phyloP scores from a whole-genome alignment of 169 alveolate genomes.

The Cryptosporidium parvum region DNA sequence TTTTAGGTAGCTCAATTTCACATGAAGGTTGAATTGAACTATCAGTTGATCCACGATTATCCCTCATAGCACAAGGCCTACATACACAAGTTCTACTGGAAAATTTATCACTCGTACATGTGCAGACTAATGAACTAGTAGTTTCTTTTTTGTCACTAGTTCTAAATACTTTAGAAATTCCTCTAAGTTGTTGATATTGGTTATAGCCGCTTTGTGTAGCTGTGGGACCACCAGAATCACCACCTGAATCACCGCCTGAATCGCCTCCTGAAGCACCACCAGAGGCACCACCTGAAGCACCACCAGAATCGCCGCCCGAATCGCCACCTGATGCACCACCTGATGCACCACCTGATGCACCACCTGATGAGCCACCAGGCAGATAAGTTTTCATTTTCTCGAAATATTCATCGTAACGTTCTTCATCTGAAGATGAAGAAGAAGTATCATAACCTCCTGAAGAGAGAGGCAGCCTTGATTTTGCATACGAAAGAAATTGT shows the following conservation, averaged over 20 bases:
- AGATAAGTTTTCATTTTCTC: not conserved
- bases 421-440: conserved; percentile 13
- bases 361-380: not conserved
- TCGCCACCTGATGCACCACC: not conserved
- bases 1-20: not conserved
- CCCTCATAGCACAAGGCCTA: no score
- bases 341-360: not conserved
- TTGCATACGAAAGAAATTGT: not conserved
- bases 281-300: not conserved
- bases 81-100: no score
- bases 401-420: not conserved
- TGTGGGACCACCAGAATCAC: not conserved
- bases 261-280: not conserved
- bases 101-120: no score
- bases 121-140: no score
- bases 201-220: not conserved
- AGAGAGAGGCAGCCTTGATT: not conserved
- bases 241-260: not conserved
- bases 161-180: no score
- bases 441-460: conserved; percentile 27
- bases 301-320: not conserved
- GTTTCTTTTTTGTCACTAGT: not conserved
- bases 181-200: no score
- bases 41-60: no score
- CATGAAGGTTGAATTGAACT: no score